Evolutionary conservation across 2,329 filamentous ascomycete genomes (phyloP), one percentile per base, ranked within the genome.

Genomic region (Monosporascus sp.): DNA sequence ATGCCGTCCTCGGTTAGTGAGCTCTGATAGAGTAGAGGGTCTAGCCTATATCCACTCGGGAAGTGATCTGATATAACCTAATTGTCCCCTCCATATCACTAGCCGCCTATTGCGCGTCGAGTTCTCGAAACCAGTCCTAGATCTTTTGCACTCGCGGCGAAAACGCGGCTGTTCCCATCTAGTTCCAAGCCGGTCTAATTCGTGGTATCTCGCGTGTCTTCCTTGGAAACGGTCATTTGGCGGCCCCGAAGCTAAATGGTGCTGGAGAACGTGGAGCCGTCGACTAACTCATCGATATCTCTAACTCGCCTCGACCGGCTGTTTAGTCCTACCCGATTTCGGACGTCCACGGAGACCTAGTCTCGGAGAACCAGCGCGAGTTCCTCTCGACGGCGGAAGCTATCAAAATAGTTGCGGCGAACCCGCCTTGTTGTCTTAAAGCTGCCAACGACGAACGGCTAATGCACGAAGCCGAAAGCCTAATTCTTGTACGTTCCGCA

Each of bases 1-100:
- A 56, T 60, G 56, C 58, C 58, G 57, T 61, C 49, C 51, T 57
- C 20, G 18, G 39, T 46, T 46, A 49, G 51, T 51, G 22, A 25
- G 42, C 24, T 46, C 22, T 27, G 22, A 25, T 27, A 24, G 42
- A 46, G 22, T 27, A 46, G 20, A 27, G 42, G 22, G 42, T 46
- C 42, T 46, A 46, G 42, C 42, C 42, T 46, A 46, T 46, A 46
- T 46, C 42, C 42, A 46, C 42, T 27, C 22, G 42, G 42, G n/a
- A 31, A 31, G 42, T 31, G 42, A 31, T n/a, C 42, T 46, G 42
- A 46, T 46, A 46, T 46, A 46, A 46, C 42, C 42, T 46, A 46
- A 31, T 46, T 46, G 18, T 46, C 42, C 42, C 42, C 42, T 46
- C 42, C 42, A 46, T 31, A 25, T 31, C 24, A 9, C 42, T 46